These are phyloP conservation scores for Candida dubliniensis DNA, from an alignment of 1,139 yeast genomes.

Conservation along the genomic window DNA sequence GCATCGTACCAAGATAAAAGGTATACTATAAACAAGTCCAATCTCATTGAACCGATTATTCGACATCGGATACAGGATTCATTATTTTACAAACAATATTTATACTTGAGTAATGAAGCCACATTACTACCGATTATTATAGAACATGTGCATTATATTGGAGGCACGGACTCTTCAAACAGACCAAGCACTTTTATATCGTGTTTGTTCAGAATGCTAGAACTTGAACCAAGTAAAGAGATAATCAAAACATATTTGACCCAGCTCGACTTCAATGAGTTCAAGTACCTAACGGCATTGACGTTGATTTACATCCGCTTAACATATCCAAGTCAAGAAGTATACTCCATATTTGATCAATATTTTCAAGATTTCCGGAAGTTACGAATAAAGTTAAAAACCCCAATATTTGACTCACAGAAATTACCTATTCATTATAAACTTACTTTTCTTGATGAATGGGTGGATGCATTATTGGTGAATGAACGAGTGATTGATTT, in stretches of 20 bases:
- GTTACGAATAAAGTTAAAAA: slow-evolving; percentile 27
- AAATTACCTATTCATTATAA: slow-evolving; percentile 28
- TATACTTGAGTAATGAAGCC: slow-evolving; percentile 58
- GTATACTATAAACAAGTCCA: slow-evolving; percentile 45
- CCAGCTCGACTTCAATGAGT: slow-evolving; percentile 47
- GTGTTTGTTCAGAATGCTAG: slow-evolving; percentile 60
- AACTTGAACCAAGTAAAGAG: slow-evolving; percentile 58
- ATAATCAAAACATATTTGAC: slow-evolving; percentile 51
- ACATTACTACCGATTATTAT: slow-evolving; percentile 39
- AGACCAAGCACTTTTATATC: slow-evolving; percentile 67
- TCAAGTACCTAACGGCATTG: slow-evolving; percentile 67
- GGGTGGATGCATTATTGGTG: slow-evolving; percentile 52
- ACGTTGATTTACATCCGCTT: slow-evolving; percentile 60
- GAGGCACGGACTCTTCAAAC: slow-evolving; percentile 48
- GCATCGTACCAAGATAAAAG: slow-evolving; percentile 28
- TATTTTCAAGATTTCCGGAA: slow-evolving; percentile 56
- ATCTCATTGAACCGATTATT: slow-evolving; percentile 63
- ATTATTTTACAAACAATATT: slow-evolving; percentile 64
- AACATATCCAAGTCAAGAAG: slow-evolving; percentile 42
- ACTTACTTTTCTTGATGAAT: slow-evolving; percentile 57
- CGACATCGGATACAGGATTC: slow-evolving; percentile 70
- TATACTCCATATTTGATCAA: slow-evolving; percentile 54
- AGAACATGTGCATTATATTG: slow-evolving; percentile 46
- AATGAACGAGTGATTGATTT: slow-evolving; percentile 57
- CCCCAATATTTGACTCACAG: slow-evolving; percentile 28